These are phyloP conservation scores for Aureobasidium sp. DNA, from an alignment of 2,329 filamentous ascomycete species.

Conservation along the genomic window DNA sequence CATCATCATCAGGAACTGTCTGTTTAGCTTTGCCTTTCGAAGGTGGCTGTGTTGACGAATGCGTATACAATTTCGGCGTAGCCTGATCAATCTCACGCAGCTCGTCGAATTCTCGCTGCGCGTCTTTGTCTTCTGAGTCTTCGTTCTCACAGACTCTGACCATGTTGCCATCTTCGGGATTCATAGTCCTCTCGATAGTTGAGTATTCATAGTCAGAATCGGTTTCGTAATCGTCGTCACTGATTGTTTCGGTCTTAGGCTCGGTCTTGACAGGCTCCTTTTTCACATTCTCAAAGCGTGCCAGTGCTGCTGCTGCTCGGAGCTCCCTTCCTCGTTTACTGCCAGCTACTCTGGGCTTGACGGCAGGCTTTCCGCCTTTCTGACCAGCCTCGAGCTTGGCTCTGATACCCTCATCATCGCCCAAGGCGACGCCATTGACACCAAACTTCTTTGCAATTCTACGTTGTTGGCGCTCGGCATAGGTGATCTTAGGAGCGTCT, in stretches of 20 bases:
- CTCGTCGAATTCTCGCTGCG: constrained; percentile 59
- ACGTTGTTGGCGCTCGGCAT: constrained; percentile 60
- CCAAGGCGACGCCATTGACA: constrained; percentile 56
- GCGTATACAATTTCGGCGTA: neutral
- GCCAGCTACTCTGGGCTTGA: constrained; percentile 62
- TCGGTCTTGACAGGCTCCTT: constrained; percentile 24
- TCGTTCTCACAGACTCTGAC: constrained; percentile 64
- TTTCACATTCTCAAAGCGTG: constrained; percentile 53
- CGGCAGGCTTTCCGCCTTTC: constrained; percentile 21
- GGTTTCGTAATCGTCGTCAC: constrained; percentile 42
- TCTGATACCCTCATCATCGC: constrained; percentile 59
- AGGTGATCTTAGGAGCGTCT: constrained; percentile 42
- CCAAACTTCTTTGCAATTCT: constrained; percentile 71
- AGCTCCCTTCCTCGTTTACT: constrained; percentile 68
- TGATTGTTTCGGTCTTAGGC: constrained; percentile 27
- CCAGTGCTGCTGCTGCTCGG: constrained; percentile 66
- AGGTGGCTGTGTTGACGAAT: neutral
- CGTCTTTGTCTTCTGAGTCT: constrained; percentile 45
- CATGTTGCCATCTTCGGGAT: constrained; percentile 56
- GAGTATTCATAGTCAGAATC: constrained; percentile 41
- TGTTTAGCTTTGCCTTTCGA: neutral
- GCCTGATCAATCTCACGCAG: constrained; percentile 41
- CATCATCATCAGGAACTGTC: neutral
- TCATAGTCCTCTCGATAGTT: constrained; percentile 55
- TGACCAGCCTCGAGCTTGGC: constrained; percentile 48